Evolutionary conservation across 345 rosid genomes (phyloP), one percentile per base, ranked within the genome.

Genomic region (Rhodamnia rubescens): DNA sequence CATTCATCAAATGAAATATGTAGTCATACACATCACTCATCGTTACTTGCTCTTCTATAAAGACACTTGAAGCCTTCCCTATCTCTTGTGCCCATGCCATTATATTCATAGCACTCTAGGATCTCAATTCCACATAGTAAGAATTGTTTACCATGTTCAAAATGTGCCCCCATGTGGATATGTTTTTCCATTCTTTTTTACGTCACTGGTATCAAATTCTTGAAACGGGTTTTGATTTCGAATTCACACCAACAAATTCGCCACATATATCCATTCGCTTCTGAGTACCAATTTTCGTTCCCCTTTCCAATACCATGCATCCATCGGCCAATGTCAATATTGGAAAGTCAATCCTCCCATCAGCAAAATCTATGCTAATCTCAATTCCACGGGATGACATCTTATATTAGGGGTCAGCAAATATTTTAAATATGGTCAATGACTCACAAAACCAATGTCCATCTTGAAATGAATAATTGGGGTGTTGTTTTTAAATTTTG

Each of bases 1-100:
- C 95, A 55, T 87, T 95, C 85, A 95, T 84, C 85, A 92, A 84
- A 88, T 94, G 98, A 85, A 90, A 92, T 95, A 95, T 94, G 90
- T 94, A 95, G 80, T 92, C 97, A 51, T 94, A 92, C 15, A 92
- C 93, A 78, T 89, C 81, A 8, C 94, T 93, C 93, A 93, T 95
- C 86, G 90, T 94, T 83, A 94, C 42, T 44, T 93, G 91, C 84
- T 92, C 91, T 75, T 89, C 87, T 84, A 92, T 87, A 88, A 95
- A 93, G 13, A 86, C 86, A 84, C 94, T 93, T 32, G 93, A 94
- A 26, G 85, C 95, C 84, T 87, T 92, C 59, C 96, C 96, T 15
- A 95, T 93, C 32, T 88, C 94, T 16, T 92, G 90, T 59, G 96
- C 97, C 95, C 51, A 9, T 49, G 51, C 11, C 44, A 69, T 69